Percentiles rank a stretch among this genome's conserved stretches.
Conservation (phyloP, 768 basidiomycete species). For the Exidia glandulosa region DNA sequence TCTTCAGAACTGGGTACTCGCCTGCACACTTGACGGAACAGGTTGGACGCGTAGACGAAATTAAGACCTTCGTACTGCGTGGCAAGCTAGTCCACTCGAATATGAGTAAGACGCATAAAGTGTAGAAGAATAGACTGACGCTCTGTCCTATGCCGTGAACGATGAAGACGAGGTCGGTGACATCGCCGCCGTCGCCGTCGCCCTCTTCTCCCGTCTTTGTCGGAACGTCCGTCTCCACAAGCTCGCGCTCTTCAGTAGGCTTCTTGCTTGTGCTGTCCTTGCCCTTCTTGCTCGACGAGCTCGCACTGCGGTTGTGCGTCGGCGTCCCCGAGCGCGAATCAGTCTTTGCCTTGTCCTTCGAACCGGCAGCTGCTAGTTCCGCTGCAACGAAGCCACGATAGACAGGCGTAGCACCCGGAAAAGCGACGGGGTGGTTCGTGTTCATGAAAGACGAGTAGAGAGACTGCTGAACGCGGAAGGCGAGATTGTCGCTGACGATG, state of each 20-base stretch:
- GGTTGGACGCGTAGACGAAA: slow-evolving; percentile 32
- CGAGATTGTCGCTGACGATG: slow-evolving; percentile 4
- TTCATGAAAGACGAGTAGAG: neutral
- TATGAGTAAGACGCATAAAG: too few species aligned
- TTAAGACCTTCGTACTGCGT: slow-evolving; percentile 29
- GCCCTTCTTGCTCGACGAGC: neutral
- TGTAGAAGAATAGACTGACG: too few species aligned
- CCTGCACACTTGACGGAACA: slow-evolving; percentile 26
- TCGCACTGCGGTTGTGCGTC: neutral
- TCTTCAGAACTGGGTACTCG: slow-evolving; percentile 5
- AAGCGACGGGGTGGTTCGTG: slow-evolving; percentile 8
- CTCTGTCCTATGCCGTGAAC: slow-evolving; percentile 32
- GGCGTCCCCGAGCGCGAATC: neutral
- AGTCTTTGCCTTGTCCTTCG: slow-evolving; percentile 8
- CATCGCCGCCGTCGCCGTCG: slow-evolving; percentile 13
- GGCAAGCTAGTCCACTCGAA: slow-evolving; percentile 23
- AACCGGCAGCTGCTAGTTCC: slow-evolving; percentile 2
- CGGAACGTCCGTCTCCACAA: slow-evolving; percentile 20
- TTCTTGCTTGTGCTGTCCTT: neutral
- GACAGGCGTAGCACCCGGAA: slow-evolving; percentile 21
- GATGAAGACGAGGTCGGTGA: slow-evolving; percentile 32
- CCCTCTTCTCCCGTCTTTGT: slow-evolving; percentile 6
- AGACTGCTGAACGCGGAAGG: slow-evolving; percentile 3
- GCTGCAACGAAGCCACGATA: slow-evolving; percentile 28
- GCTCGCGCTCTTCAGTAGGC: slow-evolving; percentile 10